These are phyloP conservation scores for Epichloe bromicola DNA, from an alignment of 2,329 filamentous ascomycete species.

Conservation along the genomic window DNA sequence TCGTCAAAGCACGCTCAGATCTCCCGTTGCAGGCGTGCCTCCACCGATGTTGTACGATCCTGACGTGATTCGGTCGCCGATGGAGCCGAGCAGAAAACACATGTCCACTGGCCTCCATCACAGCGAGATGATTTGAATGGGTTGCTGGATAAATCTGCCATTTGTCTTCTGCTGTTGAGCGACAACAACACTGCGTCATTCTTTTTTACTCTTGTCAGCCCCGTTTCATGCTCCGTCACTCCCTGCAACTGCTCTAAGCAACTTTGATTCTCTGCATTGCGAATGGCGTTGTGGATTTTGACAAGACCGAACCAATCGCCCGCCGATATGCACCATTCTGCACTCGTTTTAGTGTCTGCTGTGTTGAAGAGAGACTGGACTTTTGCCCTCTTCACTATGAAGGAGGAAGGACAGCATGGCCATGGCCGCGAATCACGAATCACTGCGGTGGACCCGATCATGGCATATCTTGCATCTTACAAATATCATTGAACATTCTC, in stretches of 20 bases:
- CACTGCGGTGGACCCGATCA: background rate
- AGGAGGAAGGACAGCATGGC: background rate
- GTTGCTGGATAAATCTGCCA: background rate
- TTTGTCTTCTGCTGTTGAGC: background rate
- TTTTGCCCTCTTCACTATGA: background rate
- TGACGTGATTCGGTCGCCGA: constrained; percentile 20
- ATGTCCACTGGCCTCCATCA: constrained; percentile 38
- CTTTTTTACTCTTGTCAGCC: background rate
- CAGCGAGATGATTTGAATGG: constrained; percentile 40
- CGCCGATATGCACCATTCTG: background rate
- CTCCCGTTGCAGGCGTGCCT: constrained; percentile 12
- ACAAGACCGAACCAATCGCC: background rate
- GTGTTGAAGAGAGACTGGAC: background rate
- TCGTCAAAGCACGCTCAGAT: constrained; percentile 14
- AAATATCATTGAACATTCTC: background rate
- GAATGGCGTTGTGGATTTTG: background rate
- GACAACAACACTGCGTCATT: background rate
- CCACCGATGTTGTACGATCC: constrained; percentile 27
- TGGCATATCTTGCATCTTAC: background rate
- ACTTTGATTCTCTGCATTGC: background rate
- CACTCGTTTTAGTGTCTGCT: background rate
- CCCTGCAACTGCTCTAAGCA: background rate
- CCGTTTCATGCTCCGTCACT: background rate
- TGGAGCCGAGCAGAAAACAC: constrained; percentile 22
- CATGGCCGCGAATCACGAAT: background rate